phyloP scores from a whole-genome alignment of 192 early-diverging fungal species.

The Mortierella antarctica region DNA sequence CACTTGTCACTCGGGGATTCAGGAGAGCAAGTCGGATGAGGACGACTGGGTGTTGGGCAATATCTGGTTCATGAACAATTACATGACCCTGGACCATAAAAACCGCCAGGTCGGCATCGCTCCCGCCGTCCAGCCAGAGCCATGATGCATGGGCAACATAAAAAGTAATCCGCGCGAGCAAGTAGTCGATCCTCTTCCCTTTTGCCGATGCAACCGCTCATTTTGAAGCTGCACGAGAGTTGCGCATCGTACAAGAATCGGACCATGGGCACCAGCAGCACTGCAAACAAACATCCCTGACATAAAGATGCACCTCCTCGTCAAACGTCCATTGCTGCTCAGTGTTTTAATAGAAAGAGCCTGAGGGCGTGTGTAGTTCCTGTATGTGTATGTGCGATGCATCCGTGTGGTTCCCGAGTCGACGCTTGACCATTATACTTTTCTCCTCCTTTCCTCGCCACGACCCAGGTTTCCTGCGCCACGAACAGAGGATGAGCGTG shows the following conservation, averaged over 20 bases:
- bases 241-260: too few relatives aligned
- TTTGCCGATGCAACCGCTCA: too few relatives aligned
- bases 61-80: constrained; percentile 32
- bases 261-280: too few relatives aligned
- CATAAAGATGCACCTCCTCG: too few relatives aligned
- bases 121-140: constrained; percentile 1
- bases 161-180: not conserved
- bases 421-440: constrained; percentile 14
- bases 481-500: constrained; percentile 38
- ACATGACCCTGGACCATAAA: constrained; percentile 16
- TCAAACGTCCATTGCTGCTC: too few relatives aligned
- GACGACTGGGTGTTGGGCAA: constrained; percentile 33
- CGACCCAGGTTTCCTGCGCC: constrained; percentile 47
- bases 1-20: constrained; percentile 19
- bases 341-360: too few relatives aligned
- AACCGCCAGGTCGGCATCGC: constrained; percentile 18
- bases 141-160: not conserved
- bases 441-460: constrained; percentile 46
- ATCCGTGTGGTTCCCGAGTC: not conserved
- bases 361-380: not conserved
- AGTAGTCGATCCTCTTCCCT: too few relatives aligned
- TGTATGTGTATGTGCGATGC: not conserved
- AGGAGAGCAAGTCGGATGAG: constrained; percentile 17
- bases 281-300: too few relatives aligned
- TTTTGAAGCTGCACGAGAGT: not conserved